These are phyloP conservation scores for Cadophora sp. DNA, from an alignment of 2,329 filamentous ascomycete genomes.

Conservation along the genomic window DNA sequence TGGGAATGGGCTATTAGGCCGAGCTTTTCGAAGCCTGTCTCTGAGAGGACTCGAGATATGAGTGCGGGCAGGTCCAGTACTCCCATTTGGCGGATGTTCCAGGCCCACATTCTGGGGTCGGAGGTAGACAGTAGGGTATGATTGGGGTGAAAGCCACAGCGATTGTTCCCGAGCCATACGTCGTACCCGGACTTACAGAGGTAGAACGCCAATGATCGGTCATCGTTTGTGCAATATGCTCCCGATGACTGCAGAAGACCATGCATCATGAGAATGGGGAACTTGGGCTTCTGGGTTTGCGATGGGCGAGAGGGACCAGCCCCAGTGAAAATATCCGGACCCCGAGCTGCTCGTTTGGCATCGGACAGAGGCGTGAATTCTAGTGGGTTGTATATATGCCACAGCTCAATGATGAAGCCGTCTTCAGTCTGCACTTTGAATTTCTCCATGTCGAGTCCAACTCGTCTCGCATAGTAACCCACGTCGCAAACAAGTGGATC, in stretches of 20 bases:
- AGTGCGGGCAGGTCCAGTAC: conserved; percentile 86
- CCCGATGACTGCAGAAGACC: conserved; percentile 88
- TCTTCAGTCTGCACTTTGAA: conserved; percentile 92
- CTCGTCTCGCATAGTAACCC: conserved; percentile 83
- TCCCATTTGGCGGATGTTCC: conserved; percentile 96
- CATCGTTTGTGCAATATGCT: conserved; percentile 89
- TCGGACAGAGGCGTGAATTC: conserved; percentile 65
- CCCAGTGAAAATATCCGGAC: conserved; percentile 67
- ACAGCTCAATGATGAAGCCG: conserved; percentile 87
- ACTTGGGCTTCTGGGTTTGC: conserved; percentile 56
- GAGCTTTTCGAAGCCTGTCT: conserved; percentile 84
- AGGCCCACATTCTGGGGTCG: conserved; percentile 94
- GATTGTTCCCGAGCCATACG: conserved; percentile 94
- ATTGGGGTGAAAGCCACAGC: conserved; percentile 82
- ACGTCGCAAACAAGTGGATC: conserved; percentile 83
- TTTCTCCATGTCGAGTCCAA: conserved; percentile 84
- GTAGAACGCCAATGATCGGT: conserved; percentile 88
- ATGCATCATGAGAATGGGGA: conserved; percentile 86
- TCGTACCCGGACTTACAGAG: conserved; percentile 92
- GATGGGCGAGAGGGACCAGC: conserved; percentile 47
- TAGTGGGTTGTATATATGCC: conserved; percentile 86
- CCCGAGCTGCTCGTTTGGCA: conserved; percentile 58
- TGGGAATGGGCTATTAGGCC: conserved; percentile 89
- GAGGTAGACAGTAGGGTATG: conserved; percentile 73
- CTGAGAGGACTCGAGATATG: conserved; percentile 76